phyloP scores from a whole-genome alignment of 352 stramenopile genomes.

The Phytophthora pisi region DNA sequence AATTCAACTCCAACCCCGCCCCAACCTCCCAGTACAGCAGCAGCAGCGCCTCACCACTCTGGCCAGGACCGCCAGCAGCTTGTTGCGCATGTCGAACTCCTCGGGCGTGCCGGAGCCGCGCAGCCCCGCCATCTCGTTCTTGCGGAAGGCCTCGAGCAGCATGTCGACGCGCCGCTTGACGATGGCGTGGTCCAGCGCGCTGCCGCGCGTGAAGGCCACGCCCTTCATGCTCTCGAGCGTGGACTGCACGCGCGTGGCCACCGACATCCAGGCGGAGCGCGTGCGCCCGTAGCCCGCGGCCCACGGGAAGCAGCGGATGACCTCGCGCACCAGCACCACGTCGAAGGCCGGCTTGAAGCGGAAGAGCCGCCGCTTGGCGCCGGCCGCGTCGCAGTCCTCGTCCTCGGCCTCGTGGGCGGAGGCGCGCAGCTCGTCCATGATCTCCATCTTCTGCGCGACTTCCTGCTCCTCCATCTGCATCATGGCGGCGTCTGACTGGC shows the following conservation, averaged over 20 bases:
- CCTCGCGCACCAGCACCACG: conserved; percentile 44
- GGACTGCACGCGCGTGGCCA: conserved; percentile 37
- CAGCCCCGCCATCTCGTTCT: conserved; percentile 42
- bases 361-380: conserved; percentile 43
- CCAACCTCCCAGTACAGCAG: not conserved
- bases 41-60: conserved; percentile 28
- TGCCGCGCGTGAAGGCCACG: conserved; percentile 25
- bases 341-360: conserved; percentile 47
- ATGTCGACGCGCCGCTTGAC: conserved; percentile 50
- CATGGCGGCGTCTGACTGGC: conserved; percentile 27
- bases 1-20: not conserved
- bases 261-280: conserved; percentile 43
- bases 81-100: conserved; percentile 46
- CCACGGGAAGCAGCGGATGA: conserved; percentile 50
- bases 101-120: conserved; percentile 40
- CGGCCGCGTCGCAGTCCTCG: conserved; percentile 21
- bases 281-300: conserved; percentile 47
- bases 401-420: conserved; percentile 20
- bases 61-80: conserved; percentile 40
- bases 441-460: conserved; percentile 17
- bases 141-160: conserved; percentile 44
- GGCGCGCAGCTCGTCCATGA: conserved; percentile 35
- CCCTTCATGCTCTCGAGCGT: conserved; percentile 33
- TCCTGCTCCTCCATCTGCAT: conserved; percentile 31
- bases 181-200: conserved; percentile 40